Evolutionary conservation across 2,329 filamentous ascomycete genomes (phyloP), one percentile per base, ranked within the genome.

Genomic region (Pseudogymnoascus sp.): DNA sequence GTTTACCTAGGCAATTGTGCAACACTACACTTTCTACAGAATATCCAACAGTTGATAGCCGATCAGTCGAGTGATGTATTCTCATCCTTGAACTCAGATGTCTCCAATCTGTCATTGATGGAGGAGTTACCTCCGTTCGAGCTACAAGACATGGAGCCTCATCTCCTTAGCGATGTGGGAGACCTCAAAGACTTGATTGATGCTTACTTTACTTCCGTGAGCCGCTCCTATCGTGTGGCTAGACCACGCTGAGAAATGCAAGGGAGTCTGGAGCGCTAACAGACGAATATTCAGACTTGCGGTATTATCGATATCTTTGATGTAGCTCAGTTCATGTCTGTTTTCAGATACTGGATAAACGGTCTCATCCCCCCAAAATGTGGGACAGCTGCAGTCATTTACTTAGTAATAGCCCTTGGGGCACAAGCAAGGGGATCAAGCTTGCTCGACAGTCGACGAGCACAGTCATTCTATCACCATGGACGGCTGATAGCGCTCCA

Each of bases 381-480:
- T 38, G 19, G 16, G 21, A n/a, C 35, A 26, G 24, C 29, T 44
- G 40, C 61, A 19, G 31, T 68, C 33, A 69, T 72, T 61, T 73
- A 69, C 10, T 70, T 75, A 2, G 65, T 72, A 1, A 65, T 75
- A 31, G 72, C 72, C 7, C 71, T 75, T 21, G 63, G 76, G 1
- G 74, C 73, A 2, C 73, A 76, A 50, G 70, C 71, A 1, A 71
- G 72, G 1, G 40, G 40, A 21, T 71, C 72, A 5, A 71, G 73
- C 3, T 69, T 72, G 3, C 61, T 65, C n/a, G 75, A 76, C n/a
- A 68, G 31, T 35, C 50, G 68, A 0, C 61, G 73, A 8, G 75
- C 75, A 0, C 71, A 75, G 44, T 67, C 21, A 0, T 74, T 73
- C 31, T 76, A 76, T 64, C 71, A 71, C 56, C 73, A 74, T 60